These are phyloP conservation scores for Musa troglodytarum DNA, from an alignment of 176 grass and related monocot genomes.

Conservation along the genomic window DNA sequence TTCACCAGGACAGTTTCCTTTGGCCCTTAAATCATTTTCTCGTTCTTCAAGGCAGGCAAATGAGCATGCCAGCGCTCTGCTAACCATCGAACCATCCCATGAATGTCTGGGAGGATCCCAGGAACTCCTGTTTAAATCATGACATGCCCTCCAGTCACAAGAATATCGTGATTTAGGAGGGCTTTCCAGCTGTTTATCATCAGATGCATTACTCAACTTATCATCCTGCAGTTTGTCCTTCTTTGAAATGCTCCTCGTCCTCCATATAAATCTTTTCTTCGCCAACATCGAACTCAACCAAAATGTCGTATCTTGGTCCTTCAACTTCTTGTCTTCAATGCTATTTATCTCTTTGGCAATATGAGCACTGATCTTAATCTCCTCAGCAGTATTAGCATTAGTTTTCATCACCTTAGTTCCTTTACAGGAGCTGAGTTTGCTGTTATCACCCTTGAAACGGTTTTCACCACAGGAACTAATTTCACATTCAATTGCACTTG, in stretches of 20 bases:
- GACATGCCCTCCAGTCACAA: constrained; percentile 45
- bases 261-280: constrained; percentile 29
- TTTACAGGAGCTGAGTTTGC: not conserved
- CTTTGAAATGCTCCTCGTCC: constrained; percentile 3
- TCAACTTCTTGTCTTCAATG: constrained; percentile 17
- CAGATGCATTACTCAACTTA: not conserved
- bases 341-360: not conserved
- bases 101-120: constrained; percentile 65
- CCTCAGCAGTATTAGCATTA: not conserved
- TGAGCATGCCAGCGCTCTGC: constrained; percentile 59
- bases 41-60: constrained; percentile 76
- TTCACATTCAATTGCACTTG: not conserved
- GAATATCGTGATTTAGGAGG: constrained; percentile 45
- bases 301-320: constrained; percentile 34
- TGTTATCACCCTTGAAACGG: constrained; percentile 8
- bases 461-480: constrained; percentile 1
- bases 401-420: constrained; percentile 8
- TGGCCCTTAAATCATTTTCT: constrained; percentile 5
- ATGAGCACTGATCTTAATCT: not conserved
- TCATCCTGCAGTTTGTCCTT: constrained; percentile 17
- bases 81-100: constrained; percentile 85
- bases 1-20: constrained; percentile 34
- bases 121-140: constrained; percentile 29
- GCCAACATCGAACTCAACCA: constrained; percentile 55
- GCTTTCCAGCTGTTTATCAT: constrained; percentile 23